Base-by-base conservation (phyloP, 2,329 filamentous ascomycete genomes). In the Tolypocladium amazonense region DNA sequence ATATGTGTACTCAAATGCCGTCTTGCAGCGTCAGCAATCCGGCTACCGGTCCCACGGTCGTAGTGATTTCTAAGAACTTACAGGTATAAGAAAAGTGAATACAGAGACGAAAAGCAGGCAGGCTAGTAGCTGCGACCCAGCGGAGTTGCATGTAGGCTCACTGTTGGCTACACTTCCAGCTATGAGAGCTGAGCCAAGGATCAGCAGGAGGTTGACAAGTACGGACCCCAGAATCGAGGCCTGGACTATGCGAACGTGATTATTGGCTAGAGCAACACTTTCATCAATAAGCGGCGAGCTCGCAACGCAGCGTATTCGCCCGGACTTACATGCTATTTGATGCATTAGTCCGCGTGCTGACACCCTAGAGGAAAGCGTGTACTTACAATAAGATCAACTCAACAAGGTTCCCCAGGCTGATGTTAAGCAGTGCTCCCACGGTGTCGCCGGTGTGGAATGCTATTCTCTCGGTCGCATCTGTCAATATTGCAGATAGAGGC, bases 161-260 rank as follows among this genome's bases (percentile, higher is more conserved):
- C 83, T 81, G 68, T 83, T 88, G 56, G 84, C 81, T 41, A 90
- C 77, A 57, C 87, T 88, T 63, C 87, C 88, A 7, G 88, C 75
- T 1, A 90, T 72, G 64, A 92, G 88, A 41, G 86, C 86, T 82
- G 90, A 90, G 62, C 89, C 88, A 56, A 92, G 77, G 64, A 91
- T 90, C 47, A 90, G 77, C 4, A 92, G 76, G 55, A 92, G 71
- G 66, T 92, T 92, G 59, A 89, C 86, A n/a, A 92, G 76, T 59
- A 92, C 89, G 1, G 88, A 91, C 25, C 88, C 89, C 20, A 92
- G 77, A 47, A 92, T 77, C 0, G 88, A 90, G 8, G 88, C 88
- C 70, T 91, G 88, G 23, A 92, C 88, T 61, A 92, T 88, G 35
- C 83, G 79, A 56, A 91, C 88, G 68, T 91, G 86, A 68, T 88